These are phyloP conservation scores for Paraglomus brasilianum DNA, from an alignment of 192 early-diverging fungal genomes.

Conservation along the genomic window DNA sequence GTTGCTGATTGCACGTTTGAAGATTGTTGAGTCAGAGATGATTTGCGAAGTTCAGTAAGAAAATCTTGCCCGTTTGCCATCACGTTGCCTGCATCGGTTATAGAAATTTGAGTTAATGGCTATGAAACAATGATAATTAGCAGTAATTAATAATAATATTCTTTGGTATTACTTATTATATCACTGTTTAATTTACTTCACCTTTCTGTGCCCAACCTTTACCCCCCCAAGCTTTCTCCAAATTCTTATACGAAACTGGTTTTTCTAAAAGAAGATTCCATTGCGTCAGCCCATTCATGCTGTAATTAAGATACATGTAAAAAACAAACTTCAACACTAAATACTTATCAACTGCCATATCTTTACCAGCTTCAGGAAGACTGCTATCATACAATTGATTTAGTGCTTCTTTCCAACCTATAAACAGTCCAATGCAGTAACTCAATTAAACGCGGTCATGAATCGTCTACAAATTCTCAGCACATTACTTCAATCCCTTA, in stretches of 20 bases:
- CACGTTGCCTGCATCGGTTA: slow-evolving; percentile 1
- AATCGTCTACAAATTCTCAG: background rate
- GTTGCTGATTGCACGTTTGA: slow-evolving; percentile 13
- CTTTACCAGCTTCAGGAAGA: slow-evolving; percentile 22
- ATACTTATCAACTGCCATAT: background rate
- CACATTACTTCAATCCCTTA: background rate
- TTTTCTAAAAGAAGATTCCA: slow-evolving; percentile 12
- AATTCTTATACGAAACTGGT: slow-evolving; percentile 18
- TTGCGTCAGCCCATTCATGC: too few relatives aligned
- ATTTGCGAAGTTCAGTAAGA: slow-evolving; percentile 23
- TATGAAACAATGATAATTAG: too few relatives aligned
- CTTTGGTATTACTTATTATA: too few relatives aligned
- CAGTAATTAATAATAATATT: too few relatives aligned
- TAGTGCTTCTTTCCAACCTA: slow-evolving; percentile 20
- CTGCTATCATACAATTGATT: slow-evolving; percentile 11
- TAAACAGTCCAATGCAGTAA: background rate
- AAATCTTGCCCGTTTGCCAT: slow-evolving; percentile 32
- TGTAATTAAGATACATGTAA: too few relatives aligned
- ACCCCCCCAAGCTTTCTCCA: slow-evolving; percentile 14
- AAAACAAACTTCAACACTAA: too few relatives aligned
- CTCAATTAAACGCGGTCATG: background rate
- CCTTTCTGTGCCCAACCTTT: slow-evolving; percentile 13
- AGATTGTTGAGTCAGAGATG: background rate
- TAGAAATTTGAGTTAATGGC: too few relatives aligned
- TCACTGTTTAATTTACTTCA: too few relatives aligned